Evolutionary conservation across 345 rosid genomes (phyloP).

Genomic region (Eutrema heterophyllum): DNA sequence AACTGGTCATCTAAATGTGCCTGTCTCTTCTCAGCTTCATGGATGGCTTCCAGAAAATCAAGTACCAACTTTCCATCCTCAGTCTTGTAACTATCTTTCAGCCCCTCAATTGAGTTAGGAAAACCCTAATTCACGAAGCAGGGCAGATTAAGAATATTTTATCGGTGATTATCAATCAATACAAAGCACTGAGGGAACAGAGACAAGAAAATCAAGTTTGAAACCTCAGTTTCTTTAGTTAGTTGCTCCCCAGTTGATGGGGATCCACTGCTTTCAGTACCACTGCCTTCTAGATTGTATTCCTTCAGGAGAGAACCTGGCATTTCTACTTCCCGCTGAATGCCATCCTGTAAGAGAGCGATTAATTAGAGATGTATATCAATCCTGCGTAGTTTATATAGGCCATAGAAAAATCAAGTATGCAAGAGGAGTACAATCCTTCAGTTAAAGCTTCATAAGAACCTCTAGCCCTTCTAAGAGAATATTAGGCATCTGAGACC

Average conservation of each 20-base stretch:
- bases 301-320: slow-evolving; percentile 64
- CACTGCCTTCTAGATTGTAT: slow-evolving; percentile 57
- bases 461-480: neutral
- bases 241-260: slow-evolving; percentile 20
- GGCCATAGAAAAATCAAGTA: neutral
- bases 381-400: neutral
- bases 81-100: slow-evolving; percentile 45
- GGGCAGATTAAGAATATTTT: slow-evolving; percentile 6
- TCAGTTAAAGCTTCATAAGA: neutral
- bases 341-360: slow-evolving; percentile 34
- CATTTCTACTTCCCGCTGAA: slow-evolving; percentile 26
- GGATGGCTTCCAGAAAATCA: slow-evolving; percentile 84
- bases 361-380: neutral
- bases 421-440: neutral
- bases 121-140: slow-evolving; percentile 43
- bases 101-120: slow-evolving; percentile 46
- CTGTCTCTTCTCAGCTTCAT: slow-evolving; percentile 85
- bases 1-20: slow-evolving; percentile 78
- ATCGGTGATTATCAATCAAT: slow-evolving; percentile 1
- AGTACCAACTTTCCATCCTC: slow-evolving; percentile 75
- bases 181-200: slow-evolving; percentile 3
- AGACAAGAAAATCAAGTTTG: slow-evolving; percentile 2
- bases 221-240: slow-evolving; percentile 44
- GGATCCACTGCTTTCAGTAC: slow-evolving; percentile 31
- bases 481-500: neutral